Evolutionary conservation across 176 grass and related monocot genomes (phyloP).

Genomic region (Paspalum vaginatum): DNA sequence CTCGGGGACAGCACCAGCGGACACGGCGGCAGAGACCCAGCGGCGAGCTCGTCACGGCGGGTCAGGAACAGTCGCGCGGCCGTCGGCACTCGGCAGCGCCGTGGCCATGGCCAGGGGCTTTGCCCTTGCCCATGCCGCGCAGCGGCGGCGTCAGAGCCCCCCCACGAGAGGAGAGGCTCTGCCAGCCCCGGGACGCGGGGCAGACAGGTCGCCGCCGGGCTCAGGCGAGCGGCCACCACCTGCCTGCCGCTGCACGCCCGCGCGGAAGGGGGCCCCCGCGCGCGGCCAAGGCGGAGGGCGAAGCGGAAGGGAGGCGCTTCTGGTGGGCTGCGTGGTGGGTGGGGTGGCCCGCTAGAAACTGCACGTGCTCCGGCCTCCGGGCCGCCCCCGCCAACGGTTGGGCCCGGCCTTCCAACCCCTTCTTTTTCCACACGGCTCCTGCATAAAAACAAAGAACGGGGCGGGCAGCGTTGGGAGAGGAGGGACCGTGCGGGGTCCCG

Average conservation of each 20-base stretch:
- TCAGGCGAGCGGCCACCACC: background rate
- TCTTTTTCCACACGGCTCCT: background rate
- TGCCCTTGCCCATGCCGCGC: background rate
- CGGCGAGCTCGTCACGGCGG: conserved; percentile 6
- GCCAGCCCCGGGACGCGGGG: background rate
- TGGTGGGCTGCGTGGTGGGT: background rate
- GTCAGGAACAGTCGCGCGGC: background rate
- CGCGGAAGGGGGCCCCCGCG: too few relatives aligned
- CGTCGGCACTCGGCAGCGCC: too few relatives aligned
- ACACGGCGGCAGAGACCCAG: background rate
- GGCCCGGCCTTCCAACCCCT: background rate
- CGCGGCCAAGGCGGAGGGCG: too few relatives aligned
- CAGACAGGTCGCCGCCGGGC: conserved; percentile 2
- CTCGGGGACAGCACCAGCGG: too few relatives aligned
- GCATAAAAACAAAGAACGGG: background rate
- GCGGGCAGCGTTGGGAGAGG: background rate
- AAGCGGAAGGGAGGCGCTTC: background rate
- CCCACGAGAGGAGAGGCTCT: background rate
- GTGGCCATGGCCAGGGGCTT: background rate
- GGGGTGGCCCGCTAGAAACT: background rate
- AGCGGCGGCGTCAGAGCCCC: background rate
- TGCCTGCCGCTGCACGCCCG: too few relatives aligned
- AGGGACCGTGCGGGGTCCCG: too few relatives aligned
- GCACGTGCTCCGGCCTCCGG: conserved; percentile 20
- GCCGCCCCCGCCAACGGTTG: background rate